These are phyloP conservation scores for Neonectria coccinea DNA, from an alignment of 2,329 filamentous ascomycete genomes.

Conservation along the genomic window DNA sequence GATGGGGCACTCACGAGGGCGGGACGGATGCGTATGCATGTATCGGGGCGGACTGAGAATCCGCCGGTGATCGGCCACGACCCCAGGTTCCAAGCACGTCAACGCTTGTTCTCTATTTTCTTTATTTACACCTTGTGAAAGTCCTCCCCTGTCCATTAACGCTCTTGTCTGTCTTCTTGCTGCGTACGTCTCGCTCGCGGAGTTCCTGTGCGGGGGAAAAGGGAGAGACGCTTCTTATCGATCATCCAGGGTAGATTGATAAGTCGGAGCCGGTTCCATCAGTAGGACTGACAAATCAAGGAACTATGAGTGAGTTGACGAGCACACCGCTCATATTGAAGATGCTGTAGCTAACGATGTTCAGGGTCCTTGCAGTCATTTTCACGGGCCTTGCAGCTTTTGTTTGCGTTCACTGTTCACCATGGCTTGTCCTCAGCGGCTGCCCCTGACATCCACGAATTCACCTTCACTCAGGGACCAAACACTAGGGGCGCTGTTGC, in stretches of 20 bases:
- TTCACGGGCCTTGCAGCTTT: slow-evolving; percentile 6
- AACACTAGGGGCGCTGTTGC: slow-evolving; percentile 72
- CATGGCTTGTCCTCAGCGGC: slow-evolving; percentile 24
- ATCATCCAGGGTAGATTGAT: not conserved
- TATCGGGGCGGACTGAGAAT: slow-evolving; percentile 36
- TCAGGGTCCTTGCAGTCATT: not conserved
- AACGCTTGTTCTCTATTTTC: slow-evolving; percentile 20
- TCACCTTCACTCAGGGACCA: slow-evolving; percentile 21
- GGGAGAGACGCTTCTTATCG: slow-evolving; percentile 6
- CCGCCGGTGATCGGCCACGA: slow-evolving; percentile 29
- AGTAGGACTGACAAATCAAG: not conserved
- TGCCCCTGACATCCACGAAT: slow-evolving; percentile 25
- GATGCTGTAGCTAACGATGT: not conserved
- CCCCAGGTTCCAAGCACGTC: slow-evolving; percentile 36
- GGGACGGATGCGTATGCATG: slow-evolving; percentile 26
- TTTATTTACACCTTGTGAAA: slow-evolving; percentile 1
- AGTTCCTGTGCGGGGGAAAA: slow-evolving; percentile 6
- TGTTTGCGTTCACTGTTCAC: slow-evolving; percentile 28
- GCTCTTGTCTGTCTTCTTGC: not conserved
- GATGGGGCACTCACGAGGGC: slow-evolving; percentile 41
- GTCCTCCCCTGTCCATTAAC: not conserved
- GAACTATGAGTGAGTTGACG: slow-evolving; percentile 10
- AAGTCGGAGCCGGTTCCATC: not conserved
- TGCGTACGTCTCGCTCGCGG: not conserved
- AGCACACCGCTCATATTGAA: not conserved